Conservation (phyloP, 1,284 basidiomycete species). For the Trichosporon sp. region DNA sequence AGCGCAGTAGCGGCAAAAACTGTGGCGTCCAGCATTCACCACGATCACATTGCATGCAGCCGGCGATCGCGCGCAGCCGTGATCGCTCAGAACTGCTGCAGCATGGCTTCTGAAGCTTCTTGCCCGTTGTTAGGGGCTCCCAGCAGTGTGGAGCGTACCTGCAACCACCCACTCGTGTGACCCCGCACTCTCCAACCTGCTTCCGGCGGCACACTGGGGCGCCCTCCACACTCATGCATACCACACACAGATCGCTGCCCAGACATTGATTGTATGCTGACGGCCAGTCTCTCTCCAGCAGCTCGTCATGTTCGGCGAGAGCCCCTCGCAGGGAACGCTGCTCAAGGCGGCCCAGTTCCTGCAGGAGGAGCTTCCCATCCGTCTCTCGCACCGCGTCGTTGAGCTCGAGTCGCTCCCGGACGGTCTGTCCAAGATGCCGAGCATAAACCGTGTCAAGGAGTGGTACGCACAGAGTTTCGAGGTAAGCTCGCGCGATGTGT, state of each 20-base stretch:
- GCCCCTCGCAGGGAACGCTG: conserved; percentile 76
- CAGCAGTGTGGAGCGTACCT: background rate
- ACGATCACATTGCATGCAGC: background rate
- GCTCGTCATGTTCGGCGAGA: conserved; percentile 82
- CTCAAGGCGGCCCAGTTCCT: conserved; percentile 79
- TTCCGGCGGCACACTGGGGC: no score
- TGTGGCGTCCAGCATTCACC: background rate
- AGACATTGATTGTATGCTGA: conserved; percentile 14
- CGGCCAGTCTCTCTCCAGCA: conserved; percentile 75
- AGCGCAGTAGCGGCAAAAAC: background rate
- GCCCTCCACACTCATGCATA: no score
- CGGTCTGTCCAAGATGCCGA: conserved; percentile 83
- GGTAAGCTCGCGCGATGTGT: conserved; percentile 56
- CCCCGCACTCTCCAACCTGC: background rate
- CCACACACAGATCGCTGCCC: background rate
- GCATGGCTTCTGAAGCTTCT: background rate
- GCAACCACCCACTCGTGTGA: background rate
- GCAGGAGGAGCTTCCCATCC: conserved; percentile 73
- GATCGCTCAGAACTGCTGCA: background rate
- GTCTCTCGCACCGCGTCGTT: conserved; percentile 91
- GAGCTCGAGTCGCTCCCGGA: conserved; percentile 94
- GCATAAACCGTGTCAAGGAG: conserved; percentile 91
- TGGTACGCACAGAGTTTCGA: conserved; percentile 99
- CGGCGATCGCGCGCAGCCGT: background rate
- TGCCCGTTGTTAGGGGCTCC: background rate